phyloP scores from a whole-genome alignment of 2,329 filamentous ascomycete genomes.

The Hypoxylon sp. region DNA sequence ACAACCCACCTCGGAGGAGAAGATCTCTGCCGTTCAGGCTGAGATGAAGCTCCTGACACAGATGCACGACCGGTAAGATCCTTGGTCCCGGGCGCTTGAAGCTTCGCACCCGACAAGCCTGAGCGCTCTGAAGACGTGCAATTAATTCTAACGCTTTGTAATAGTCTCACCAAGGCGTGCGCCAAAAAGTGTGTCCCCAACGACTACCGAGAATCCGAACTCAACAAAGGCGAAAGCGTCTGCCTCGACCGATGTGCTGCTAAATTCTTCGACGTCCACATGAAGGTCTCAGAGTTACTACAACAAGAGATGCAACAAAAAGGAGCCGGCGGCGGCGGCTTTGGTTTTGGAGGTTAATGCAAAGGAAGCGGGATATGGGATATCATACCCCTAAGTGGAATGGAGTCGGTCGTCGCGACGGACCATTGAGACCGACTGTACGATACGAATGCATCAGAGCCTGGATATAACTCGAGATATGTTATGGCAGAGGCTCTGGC shows the following conservation, averaged over 20 bases:
- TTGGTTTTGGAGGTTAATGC: conserved; percentile 59
- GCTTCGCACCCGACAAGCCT: neutral
- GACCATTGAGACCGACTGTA: conserved; percentile 22
- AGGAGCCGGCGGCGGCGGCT: conserved; percentile 64
- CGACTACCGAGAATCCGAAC: conserved; percentile 93
- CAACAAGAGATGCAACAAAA: conserved; percentile 83
- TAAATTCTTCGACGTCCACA: conserved; percentile 99
- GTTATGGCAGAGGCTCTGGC: neutral
- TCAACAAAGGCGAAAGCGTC: conserved; percentile 99
- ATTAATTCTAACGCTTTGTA: conserved; percentile 29
- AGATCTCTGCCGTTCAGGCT: conserved; percentile 94
- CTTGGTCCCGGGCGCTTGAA: neutral
- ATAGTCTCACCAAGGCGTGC: conserved; percentile 87
- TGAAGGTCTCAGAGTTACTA: conserved; percentile 98
- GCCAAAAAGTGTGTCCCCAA: conserved; percentile 91
- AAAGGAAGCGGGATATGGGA: conserved; percentile 6
- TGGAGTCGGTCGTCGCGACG: neutral
- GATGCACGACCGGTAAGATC: conserved; percentile 91
- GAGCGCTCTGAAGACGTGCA: neutral
- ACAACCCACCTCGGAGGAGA: conserved; percentile 94
- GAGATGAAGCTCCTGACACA: conserved; percentile 98
- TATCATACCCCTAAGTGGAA: neutral
- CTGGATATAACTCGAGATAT: conserved; percentile 2
- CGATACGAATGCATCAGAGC: conserved; percentile 15
- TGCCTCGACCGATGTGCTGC: conserved; percentile 97